phyloP scores from a whole-genome alignment of 257 asterid species.

The Leptodermis oblonga region DNA sequence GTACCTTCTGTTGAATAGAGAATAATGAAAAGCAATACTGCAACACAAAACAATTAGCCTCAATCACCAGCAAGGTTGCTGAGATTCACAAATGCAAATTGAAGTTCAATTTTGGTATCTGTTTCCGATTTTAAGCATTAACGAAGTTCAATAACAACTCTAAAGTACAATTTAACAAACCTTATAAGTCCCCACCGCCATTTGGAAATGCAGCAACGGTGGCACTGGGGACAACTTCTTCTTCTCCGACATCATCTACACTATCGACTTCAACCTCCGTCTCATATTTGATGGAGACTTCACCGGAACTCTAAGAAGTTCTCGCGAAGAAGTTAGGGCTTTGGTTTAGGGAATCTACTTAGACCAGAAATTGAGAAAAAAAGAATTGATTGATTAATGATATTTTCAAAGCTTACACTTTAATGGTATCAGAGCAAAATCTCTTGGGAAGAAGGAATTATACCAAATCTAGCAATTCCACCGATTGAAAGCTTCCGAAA shows the following conservation, averaged over 20 bases:
- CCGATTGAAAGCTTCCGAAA: too few species aligned
- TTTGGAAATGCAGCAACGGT: slow-evolving; percentile 27
- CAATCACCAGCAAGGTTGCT: too few species aligned
- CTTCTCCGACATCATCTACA: slow-evolving; percentile 8
- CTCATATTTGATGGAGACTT: slow-evolving; percentile 41
- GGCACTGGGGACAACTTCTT: slow-evolving; percentile 1
- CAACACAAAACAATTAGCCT: too few species aligned
- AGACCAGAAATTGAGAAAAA: too few species aligned
- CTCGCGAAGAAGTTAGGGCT: slow-evolving; percentile 24
- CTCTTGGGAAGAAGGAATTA: too few species aligned
- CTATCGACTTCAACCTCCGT: slow-evolving; percentile 28
- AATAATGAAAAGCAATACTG: too few species aligned
- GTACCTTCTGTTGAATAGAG: slow-evolving; percentile 63
- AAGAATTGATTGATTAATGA: too few species aligned
- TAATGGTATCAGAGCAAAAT: too few species aligned
- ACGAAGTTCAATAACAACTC: neutral
- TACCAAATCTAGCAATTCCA: too few species aligned
- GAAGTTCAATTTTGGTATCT: neutral
- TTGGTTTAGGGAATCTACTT: too few species aligned
- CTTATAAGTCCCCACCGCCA: slow-evolving; percentile 42
- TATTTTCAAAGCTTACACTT: too few species aligned
- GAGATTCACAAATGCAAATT: neutral
- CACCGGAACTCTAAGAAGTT: slow-evolving; percentile 42
- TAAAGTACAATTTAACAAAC: slow-evolving; percentile 31
- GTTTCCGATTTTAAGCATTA: neutral